These are phyloP conservation scores for Sporothrix variecibatus DNA, from an alignment of 2,329 filamentous ascomycete species.

Conservation along the genomic window DNA sequence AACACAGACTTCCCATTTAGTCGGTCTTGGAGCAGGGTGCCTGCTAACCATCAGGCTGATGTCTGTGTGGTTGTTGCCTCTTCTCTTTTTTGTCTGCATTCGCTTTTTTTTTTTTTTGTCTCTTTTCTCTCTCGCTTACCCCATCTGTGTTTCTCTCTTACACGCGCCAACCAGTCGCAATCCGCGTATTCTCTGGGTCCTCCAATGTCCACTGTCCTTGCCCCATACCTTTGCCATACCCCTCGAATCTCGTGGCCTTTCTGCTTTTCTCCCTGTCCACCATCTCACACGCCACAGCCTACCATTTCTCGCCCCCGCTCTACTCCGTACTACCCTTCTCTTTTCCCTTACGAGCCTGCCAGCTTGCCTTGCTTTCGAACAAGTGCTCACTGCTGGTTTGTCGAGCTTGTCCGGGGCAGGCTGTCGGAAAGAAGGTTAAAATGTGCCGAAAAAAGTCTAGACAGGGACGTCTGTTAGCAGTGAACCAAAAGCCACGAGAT, in stretches of 20 bases:
- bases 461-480: neutral
- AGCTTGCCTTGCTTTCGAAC: no score
- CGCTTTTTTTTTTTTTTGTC: neutral
- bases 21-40: no score
- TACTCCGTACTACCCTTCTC: neutral
- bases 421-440: slow-evolving; percentile 18
- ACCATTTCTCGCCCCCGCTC: neutral
- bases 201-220: neutral
- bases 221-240: neutral
- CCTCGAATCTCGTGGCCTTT: neutral
- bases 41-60: neutral
- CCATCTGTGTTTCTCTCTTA: neutral
- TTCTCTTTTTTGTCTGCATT: neutral
- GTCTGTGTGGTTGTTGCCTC: neutral
- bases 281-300: neutral
- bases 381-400: no score
- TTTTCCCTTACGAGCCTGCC: no score
- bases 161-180: neutral
- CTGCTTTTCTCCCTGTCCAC: neutral
- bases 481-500: neutral
- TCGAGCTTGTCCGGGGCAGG: neutral
- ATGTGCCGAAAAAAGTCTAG: neutral
- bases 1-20: neutral
- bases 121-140: neutral
- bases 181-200: neutral